Evolutionary conservation across 257 asterid genomes (phyloP), one percentile per base, ranked within the genome.

Genomic region (Leonotis leonurus): DNA sequence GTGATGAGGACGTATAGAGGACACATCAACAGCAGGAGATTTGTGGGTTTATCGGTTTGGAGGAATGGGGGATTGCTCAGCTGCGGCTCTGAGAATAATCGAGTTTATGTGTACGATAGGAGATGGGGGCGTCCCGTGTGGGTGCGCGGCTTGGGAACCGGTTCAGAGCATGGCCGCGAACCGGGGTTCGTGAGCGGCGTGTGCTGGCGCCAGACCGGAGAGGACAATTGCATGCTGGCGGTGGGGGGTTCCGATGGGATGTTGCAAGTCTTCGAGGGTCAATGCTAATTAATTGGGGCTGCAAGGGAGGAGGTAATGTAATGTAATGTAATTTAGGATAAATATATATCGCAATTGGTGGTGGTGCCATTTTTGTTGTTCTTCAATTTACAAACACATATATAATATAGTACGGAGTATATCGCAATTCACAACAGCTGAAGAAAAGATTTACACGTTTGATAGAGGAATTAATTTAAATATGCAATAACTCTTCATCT

Each of bases 121-220:
- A 86, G 96, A 54, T 91, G n/a, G 98, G 98, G 76, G 85, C 37
- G 77, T 77, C 8, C 98, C 98, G 20, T 91, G 17, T 91, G 98
- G 98, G 81, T 75, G 8, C 71, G 67, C 0, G 79, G 81, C 7
- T 79, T 87, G 58, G 75, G 75, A 2, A 69, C 69, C 50, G 32
- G 41, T 56, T 60, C 56, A 49, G 52, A 6, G 3, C 43, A 0
- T 66, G n/a, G n/a, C 4, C 20, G 10, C 35, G 8, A 20, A 3
- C 56, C 17, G 43, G 73, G 81, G 14, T 85, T 89, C 18, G 86
- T 91, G 3, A 80, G 98, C 73, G 77, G 87, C 62, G 95, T 88
- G 3, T 84, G 97, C 77, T 91, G 96, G 98, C 73, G n/a, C n/a
- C 90, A 84, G 74, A 69, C 44, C 52, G 82, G 80, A 11, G 93